Base-by-base conservation (phyloP, 495 filamentous ascomycete species). In the Lineolata rhizophorae region DNA sequence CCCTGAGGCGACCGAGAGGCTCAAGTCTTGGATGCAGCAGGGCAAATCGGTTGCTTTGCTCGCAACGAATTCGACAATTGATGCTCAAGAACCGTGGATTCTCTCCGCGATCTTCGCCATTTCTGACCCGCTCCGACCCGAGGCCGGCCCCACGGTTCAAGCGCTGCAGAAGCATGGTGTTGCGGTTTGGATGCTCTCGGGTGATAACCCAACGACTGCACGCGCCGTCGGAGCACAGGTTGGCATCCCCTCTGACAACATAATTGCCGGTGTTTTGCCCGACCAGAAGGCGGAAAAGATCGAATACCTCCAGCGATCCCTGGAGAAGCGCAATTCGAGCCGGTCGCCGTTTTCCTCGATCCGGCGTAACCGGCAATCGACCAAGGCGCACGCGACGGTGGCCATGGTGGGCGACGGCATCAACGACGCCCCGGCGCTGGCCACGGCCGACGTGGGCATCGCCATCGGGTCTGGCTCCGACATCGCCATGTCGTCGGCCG, bases 151-250 rank as follows among this genome's bases (percentile, higher is more conserved):
- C 4, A 66, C 85, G 18, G 66, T 94, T 42, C 45, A 51, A 4
- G 55, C 71, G n/a, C 70, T 95, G 4, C 63, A 70, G 34, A 50
- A 64, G 15, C 64, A 61, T 17, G 64, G 64, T 35, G 70, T 79
- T 32, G 60, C 66, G 2, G 76, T 91, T 17, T 93, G 72, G 67
- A 91, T 95, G 80, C 72, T 91, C 27, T 87, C 82, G 2, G 85
- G 85, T 11, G 85, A 95, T 50, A 76, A 76, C 39, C 61, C 62
- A 1, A 65, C 55, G 15, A 82, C 85, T 2, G 67, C 67, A 10
- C 43, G 56, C 17, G 64, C 67, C 4, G 65, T 94, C n/a, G 85
- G 77, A 1, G 51, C 58, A 2, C 65, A 69, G 49, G 56, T 94
- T 15, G 77, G 76, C 12, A 93, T 95, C 40, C 64, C 73, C 0